Evolutionary conservation across 768 basidiomycete genomes (phyloP).

Genomic region (Boletus rufocinnamomeus): DNA sequence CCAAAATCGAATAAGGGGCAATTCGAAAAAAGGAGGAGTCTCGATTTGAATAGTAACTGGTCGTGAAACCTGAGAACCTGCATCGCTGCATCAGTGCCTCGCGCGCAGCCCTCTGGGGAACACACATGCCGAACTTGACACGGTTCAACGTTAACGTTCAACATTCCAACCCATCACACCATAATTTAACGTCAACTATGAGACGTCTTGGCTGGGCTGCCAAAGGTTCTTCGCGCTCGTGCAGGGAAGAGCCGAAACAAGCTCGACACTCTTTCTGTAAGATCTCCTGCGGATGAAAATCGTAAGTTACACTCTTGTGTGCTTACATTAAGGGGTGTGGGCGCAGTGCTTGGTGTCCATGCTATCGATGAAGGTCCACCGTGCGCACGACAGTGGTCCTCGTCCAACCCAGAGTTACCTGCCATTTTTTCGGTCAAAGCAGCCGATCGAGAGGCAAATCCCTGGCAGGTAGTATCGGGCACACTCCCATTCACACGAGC

Average conservation of each 20-base stretch:
- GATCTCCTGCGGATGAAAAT: too few species aligned
- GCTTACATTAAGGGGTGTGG: neutral
- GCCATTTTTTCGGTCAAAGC: neutral
- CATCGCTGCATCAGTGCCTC: neutral
- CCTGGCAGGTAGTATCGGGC: neutral
- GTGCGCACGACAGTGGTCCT: neutral
- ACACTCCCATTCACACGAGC: neutral
- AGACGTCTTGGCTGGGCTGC: too few species aligned
- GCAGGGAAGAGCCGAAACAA: too few species aligned
- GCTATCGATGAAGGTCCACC: neutral
- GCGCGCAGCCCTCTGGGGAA: neutral
- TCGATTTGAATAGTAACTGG: neutral
- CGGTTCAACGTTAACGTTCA: too few species aligned
- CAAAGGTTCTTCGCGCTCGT: neutral
- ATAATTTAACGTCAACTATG: too few species aligned
- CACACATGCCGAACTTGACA: neutral
- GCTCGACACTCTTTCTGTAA: neutral
- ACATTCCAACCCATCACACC: neutral
- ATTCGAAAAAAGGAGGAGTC: neutral
- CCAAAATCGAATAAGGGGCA: too few species aligned
- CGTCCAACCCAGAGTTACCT: neutral
- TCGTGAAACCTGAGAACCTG: neutral
- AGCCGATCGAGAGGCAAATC: neutral
- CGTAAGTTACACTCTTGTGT: neutral
- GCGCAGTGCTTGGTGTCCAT: neutral